Base-by-base conservation (phyloP, 768 basidiomycete species). In the Cyathus striatus region DNA sequence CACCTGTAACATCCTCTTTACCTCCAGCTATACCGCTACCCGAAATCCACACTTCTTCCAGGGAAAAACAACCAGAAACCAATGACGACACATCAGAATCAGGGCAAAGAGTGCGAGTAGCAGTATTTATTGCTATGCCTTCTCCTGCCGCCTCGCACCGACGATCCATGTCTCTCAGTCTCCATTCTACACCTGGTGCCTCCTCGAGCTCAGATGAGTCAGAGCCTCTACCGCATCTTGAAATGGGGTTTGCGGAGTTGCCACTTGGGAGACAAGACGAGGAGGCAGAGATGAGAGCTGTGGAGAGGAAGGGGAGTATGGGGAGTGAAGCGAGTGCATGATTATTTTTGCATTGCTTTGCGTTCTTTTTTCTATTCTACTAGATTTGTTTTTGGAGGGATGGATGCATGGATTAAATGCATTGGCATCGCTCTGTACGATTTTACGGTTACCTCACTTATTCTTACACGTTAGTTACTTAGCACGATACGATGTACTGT, bases 121-220 rank as follows among this genome's bases (percentile, higher is more conserved):
- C 67, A 0, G 69, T 74, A 14, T 55, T 74, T 23, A 66, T 74
- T 30, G 70, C 73, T 4, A 72, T 74, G 73, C 72, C 72, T 16
- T 43, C 45, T 7, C 49, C 54, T 14, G 43, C 45, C 12, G 13
- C 52, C 6, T 49, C 16, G 23, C 41, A 13, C 32, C 38, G 20
- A 46, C 49, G 35, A 23, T 23, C 27, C 24, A 45, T 17, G 14
- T 38, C 39, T 17, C 49, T 21, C 17, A 35, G 23, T 9, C 35
- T 14, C 18, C 35, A 18, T n/a, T n/a, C n/a, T n/a, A 9, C 10
- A 13, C 35, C 35, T 13, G 13, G 9, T 14, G 38, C 45, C 27
- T 43, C 53, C 12, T 27, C 27, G 17, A 27, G 33, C 20, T 32
- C n/a, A n/a, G 23, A 21, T 17, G 37, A 23, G 16, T 39, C 38